Percentiles rank a stretch among this genome's conserved stretches.
Conservation (phyloP, 495 filamentous ascomycete species). For the Wilcoxina mikolae region DNA sequence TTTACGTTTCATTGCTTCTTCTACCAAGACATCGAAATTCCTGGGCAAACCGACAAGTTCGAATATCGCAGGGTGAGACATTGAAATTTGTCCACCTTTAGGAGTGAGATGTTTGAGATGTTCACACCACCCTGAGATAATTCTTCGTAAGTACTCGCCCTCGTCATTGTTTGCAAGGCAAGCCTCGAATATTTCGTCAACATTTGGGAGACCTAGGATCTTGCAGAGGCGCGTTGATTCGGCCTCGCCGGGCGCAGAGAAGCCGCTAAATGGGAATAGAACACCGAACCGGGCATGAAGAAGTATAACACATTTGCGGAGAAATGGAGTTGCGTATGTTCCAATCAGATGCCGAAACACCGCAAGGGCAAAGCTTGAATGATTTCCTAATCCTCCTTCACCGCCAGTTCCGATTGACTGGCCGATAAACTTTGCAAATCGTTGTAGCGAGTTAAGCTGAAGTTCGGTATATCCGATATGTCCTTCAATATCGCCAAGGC, state of each 20-base stretch:
- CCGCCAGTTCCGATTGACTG: background rate
- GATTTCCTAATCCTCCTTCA: background rate
- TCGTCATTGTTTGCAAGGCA: conserved; percentile 14
- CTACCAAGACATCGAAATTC: conserved; percentile 82
- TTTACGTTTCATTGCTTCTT: conserved; percentile 68
- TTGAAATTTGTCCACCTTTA: conserved; percentile 10
- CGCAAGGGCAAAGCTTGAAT: conserved; percentile 14
- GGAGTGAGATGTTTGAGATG: conserved; percentile 31
- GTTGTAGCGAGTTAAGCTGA: conserved; percentile 17
- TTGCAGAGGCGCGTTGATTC: conserved; percentile 74
- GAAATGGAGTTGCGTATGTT: conserved; percentile 76
- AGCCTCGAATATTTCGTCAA: conserved; percentile 56
- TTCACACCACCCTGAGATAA: conserved; percentile 68
- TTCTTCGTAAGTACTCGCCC: conserved; percentile 31
- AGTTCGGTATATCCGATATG: conserved; percentile 18
- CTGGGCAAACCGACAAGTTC: conserved; percentile 86
- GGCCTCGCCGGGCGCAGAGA: conserved; percentile 46
- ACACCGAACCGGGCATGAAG: conserved; percentile 79
- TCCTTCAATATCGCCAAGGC: conserved; percentile 12
- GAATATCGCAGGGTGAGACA: conserved; percentile 79
- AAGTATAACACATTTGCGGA: conserved; percentile 71
- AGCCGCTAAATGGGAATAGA: conserved; percentile 64
- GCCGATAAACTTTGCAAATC: conserved; percentile 4
- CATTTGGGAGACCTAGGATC: conserved; percentile 54
- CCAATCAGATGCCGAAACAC: conserved; percentile 43